Evolutionary conservation across 148 eudicot genomes (phyloP).

Genomic region (Chenopodium suecicum): DNA sequence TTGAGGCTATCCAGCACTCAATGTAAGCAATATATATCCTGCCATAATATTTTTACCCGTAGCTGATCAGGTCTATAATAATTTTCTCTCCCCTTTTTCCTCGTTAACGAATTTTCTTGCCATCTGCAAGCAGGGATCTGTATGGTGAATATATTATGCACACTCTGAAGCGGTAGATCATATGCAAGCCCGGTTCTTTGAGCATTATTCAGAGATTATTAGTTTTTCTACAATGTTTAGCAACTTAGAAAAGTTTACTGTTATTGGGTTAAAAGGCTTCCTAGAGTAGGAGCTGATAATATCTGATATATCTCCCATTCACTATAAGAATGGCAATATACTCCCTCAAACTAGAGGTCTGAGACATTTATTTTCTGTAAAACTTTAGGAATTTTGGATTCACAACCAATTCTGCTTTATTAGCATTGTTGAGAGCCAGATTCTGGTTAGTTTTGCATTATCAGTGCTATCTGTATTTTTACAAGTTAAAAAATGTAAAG

Average conservation of each 20-base stretch:
- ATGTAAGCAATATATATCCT: constrained; percentile 32
- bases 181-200: not conserved
- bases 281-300: not conserved
- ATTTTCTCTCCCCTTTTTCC: not conserved
- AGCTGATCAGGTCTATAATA: not conserved
- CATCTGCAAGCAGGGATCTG: constrained; percentile 41
- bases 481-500: not conserved
- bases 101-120: not conserved
- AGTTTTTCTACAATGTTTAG: constrained; percentile 8
- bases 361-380: not conserved
- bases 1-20: constrained; percentile 48
- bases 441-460: not conserved
- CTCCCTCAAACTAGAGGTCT: not conserved
- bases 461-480: not conserved
- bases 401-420: not conserved
- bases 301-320: not conserved
- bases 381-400: no score
- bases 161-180: constrained; percentile 40
- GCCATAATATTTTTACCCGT: not conserved
- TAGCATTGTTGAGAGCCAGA: not conserved
- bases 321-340: not conserved
- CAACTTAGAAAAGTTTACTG: not conserved
- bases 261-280: not conserved
- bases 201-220: not conserved
- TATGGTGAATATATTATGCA: constrained; percentile 54